phyloP scores from a whole-genome alignment of 2,329 filamentous ascomycete species.

The Monosporascus sp. region DNA sequence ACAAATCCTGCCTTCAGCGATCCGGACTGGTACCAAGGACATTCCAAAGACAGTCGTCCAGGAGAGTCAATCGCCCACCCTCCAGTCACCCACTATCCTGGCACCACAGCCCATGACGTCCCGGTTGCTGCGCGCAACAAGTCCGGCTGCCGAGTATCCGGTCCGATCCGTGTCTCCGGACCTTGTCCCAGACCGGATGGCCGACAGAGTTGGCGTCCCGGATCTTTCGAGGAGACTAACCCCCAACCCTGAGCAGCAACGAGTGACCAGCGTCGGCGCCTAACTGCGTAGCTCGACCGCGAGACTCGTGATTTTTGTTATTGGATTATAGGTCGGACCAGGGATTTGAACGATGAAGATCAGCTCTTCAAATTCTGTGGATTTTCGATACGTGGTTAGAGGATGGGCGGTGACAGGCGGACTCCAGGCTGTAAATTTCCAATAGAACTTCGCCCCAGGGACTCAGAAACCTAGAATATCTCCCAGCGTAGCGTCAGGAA shows the following conservation, averaged over 20 bases:
- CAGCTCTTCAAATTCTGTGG: background rate
- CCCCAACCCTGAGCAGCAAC: slow-evolving; percentile 25
- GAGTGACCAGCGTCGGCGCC: slow-evolving; percentile 24
- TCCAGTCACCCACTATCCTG: slow-evolving; percentile 38
- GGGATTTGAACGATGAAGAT: background rate
- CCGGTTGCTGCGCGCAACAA: slow-evolving; percentile 44
- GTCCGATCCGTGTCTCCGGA: slow-evolving; percentile 53
- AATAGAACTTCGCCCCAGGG: background rate
- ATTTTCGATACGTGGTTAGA: background rate
- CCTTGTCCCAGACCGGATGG: slow-evolving; percentile 58
- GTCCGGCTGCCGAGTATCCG: slow-evolving; percentile 48
- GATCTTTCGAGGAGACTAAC: slow-evolving; percentile 29
- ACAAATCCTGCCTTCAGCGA: slow-evolving; percentile 50
- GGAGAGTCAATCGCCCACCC: slow-evolving; percentile 31
- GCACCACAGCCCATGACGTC: slow-evolving; percentile 52
- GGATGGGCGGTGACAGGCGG: background rate
- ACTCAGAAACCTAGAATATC: background rate
- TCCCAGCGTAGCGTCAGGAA: background rate
- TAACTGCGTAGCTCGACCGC: slow-evolving; percentile 4
- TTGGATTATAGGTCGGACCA: too few species aligned
- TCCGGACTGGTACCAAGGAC: slow-evolving; percentile 45
- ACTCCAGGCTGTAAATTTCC: background rate
- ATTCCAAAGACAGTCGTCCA: slow-evolving; percentile 34
- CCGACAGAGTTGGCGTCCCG: slow-evolving; percentile 48
- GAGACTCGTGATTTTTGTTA: too few species aligned